Conservation (phyloP, 2,329 filamentous ascomycete species). For the Fusarium praegraminearum region DNA sequence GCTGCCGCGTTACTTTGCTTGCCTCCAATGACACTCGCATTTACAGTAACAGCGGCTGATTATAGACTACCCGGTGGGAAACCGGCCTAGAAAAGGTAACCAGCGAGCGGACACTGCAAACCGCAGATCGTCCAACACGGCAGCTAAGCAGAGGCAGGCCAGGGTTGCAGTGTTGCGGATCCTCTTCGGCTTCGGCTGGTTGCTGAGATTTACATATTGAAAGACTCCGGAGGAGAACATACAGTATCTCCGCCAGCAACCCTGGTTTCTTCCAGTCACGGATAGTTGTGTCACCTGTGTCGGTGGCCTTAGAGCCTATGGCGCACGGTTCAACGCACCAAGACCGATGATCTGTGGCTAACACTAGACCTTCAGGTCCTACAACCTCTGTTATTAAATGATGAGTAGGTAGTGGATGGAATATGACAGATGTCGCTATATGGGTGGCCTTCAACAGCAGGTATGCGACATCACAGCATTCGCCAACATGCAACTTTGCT, state of each 20-base stretch:
- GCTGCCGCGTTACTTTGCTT: slow-evolving; percentile 41
- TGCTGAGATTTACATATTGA: slow-evolving; percentile 42
- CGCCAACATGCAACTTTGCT: slow-evolving; percentile 34
- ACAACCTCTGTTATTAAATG: slow-evolving; percentile 18
- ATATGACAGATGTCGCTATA: slow-evolving; percentile 37
- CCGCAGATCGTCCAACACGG: slow-evolving; percentile 46
- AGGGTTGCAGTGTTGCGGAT: slow-evolving; percentile 43
- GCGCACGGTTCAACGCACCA: slow-evolving; percentile 45
- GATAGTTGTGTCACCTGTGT: slow-evolving; percentile 38
- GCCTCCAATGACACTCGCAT: slow-evolving; percentile 37
- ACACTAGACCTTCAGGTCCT: slow-evolving; percentile 10
- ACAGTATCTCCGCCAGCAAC: slow-evolving; percentile 43
- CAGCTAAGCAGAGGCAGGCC: slow-evolving; percentile 41
- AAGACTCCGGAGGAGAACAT: slow-evolving; percentile 35
- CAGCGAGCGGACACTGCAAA: slow-evolving; percentile 38
- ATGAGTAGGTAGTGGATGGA: slow-evolving; percentile 13
- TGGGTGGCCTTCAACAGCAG: slow-evolving; percentile 19
- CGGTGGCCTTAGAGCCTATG: slow-evolving; percentile 42
- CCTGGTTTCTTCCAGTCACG: slow-evolving; percentile 39
- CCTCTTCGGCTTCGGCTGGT: slow-evolving; percentile 35
- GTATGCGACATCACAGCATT: slow-evolving; percentile 18
- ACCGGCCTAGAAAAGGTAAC: slow-evolving; percentile 32
- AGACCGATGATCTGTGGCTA: slow-evolving; percentile 37
- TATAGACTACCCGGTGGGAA: slow-evolving; percentile 28
- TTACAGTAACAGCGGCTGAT: slow-evolving; percentile 34